Evolutionary conservation across 306 rosid genomes (phyloP).

Genomic region (Cyclanthera cordifolia): DNA sequence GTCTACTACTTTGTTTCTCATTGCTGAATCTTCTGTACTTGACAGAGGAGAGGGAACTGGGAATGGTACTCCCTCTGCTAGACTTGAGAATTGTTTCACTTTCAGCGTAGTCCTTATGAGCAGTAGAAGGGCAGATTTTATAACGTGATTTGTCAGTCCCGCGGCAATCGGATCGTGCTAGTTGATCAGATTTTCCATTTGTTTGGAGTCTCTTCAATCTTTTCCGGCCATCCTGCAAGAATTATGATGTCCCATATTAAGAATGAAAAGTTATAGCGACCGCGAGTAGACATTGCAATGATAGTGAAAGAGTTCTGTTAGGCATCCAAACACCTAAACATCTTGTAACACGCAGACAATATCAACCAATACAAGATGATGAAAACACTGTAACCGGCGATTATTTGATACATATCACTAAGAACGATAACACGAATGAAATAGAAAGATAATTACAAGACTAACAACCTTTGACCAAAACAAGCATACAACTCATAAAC

Average conservation of each 20-base stretch:
- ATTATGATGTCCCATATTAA: slow-evolving; percentile 1
- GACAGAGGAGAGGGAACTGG: slow-evolving; percentile 49
- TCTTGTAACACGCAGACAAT: too few species aligned
- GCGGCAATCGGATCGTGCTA: slow-evolving; percentile 21
- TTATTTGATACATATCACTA: too few species aligned
- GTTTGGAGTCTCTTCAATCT: slow-evolving; percentile 61
- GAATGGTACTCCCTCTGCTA: slow-evolving; percentile 35
- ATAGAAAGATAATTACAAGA: too few species aligned
- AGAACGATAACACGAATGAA: too few species aligned
- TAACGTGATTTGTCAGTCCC: slow-evolving; percentile 40
- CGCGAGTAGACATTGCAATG: not conserved
- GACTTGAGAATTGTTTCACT: slow-evolving; percentile 29
- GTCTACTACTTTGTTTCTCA: slow-evolving; percentile 39
- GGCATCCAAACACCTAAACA: too few species aligned
- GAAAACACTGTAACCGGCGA: too few species aligned
- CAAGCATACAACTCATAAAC: too few species aligned
- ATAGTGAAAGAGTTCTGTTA: not conserved
- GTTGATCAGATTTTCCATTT: slow-evolving; percentile 31
- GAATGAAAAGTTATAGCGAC: not conserved
- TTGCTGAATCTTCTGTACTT: slow-evolving; percentile 44
- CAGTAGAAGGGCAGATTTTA: slow-evolving; percentile 22
- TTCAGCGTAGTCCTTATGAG: slow-evolving; percentile 23
- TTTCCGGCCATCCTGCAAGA: slow-evolving; percentile 45
- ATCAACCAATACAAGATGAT: too few species aligned
- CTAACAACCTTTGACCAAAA: too few species aligned